Conservation (phyloP, 306 rosid genomes). For the Purshia tridentata region DNA sequence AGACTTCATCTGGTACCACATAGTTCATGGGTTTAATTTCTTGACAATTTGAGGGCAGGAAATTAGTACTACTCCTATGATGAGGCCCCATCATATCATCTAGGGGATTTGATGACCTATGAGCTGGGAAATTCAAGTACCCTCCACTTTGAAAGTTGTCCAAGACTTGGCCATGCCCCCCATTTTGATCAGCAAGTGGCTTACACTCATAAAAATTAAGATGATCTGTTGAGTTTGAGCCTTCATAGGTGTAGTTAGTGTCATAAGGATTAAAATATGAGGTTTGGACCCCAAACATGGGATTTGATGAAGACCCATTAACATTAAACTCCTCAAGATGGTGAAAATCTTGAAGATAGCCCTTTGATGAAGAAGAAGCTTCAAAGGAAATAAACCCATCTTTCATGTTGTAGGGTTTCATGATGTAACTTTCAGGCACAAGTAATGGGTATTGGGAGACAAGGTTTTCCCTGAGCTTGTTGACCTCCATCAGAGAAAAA, state of each 20-base stretch:
- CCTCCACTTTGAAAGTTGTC: conserved; percentile 54
- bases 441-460: conserved; percentile 32
- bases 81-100: conserved; percentile 30
- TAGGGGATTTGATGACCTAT: conserved; percentile 27
- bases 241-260: conserved; percentile 27
- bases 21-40: conserved; percentile 49
- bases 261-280: conserved; percentile 39
- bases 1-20: conserved; percentile 63
- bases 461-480: conserved; percentile 39
- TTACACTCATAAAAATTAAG: conserved; percentile 44
- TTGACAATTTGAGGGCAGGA: conserved; percentile 25
- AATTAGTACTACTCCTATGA: conserved; percentile 30
- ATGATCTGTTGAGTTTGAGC: conserved; percentile 27
- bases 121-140: conserved; percentile 39
- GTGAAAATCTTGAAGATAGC: conserved; percentile 67
- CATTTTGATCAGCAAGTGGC: conserved; percentile 39
- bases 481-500: conserved; percentile 49
- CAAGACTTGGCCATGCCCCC: conserved; percentile 45
- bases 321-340: conserved; percentile 37
- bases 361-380: conserved; percentile 44
- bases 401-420: conserved; percentile 37
- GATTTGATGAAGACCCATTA: conserved; percentile 51
- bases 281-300: conserved; percentile 38
- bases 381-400: conserved; percentile 42
- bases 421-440: conserved; percentile 35